phyloP scores from a whole-genome alignment of 2,329 filamentous ascomycete genomes.

The Alternaria triticimaculans region DNA sequence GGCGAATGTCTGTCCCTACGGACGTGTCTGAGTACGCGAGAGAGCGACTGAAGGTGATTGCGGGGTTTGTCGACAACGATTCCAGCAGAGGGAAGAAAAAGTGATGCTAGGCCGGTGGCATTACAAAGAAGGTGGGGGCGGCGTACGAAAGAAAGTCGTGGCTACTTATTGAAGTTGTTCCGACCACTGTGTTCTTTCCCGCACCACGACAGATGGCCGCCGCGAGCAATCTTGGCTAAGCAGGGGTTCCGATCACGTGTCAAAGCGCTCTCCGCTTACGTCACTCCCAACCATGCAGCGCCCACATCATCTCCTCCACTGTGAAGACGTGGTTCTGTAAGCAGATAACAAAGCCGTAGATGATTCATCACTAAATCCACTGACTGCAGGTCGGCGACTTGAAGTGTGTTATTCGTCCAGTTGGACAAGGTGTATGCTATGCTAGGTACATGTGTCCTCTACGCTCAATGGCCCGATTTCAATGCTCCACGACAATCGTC shows the following conservation, averaged over 20 bases:
- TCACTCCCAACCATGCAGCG: conserved; percentile 10
- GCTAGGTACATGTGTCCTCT: conserved; percentile 28
- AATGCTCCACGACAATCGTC: conserved; percentile 23
- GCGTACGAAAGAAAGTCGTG: conserved; percentile 39
- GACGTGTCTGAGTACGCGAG: conserved; percentile 21
- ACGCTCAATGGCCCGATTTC: conserved; percentile 21
- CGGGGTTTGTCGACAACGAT: conserved; percentile 19
- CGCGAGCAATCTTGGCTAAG: conserved; percentile 24
- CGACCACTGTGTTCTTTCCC: conserved; percentile 40
- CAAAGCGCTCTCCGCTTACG: conserved; percentile 10
- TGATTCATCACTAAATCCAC: not conserved
- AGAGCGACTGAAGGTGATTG: conserved; percentile 25
- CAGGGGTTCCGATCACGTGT: conserved; percentile 15
- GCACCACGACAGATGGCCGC: conserved; percentile 27
- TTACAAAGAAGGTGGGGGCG: conserved; percentile 21
- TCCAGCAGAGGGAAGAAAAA: conserved; percentile 18
- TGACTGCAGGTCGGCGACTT: not conserved
- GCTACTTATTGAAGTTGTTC: conserved; percentile 32
- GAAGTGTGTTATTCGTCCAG: conserved; percentile 1
- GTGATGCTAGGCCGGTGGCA: conserved; percentile 27
- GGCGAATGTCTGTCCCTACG: conserved; percentile 30
- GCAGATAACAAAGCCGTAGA: not conserved
- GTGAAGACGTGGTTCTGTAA: not conserved
- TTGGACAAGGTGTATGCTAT: conserved; percentile 18
- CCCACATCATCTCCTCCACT: not conserved